Evolutionary conservation across 768 basidiomycete genomes (phyloP).

Genomic region (Boletus coccyginus): DNA sequence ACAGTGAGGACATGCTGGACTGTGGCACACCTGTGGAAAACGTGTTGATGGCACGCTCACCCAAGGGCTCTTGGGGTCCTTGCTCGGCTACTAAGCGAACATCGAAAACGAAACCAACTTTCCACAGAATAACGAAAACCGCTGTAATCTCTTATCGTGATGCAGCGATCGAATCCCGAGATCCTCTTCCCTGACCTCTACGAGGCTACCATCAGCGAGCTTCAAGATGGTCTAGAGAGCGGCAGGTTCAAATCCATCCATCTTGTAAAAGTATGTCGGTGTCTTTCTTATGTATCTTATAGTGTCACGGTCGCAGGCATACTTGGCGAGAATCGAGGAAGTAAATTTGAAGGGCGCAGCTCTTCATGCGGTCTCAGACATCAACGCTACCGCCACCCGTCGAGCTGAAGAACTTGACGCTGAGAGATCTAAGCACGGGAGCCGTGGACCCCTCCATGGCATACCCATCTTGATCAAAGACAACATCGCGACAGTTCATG

Average conservation of each 20-base stretch:
- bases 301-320: constrained; percentile 42
- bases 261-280: constrained; percentile 50
- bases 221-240: constrained; percentile 50
- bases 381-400: constrained; percentile 49
- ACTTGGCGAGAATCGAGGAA: constrained; percentile 64
- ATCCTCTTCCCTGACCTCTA: constrained; percentile 49
- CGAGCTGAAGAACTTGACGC: constrained; percentile 52
- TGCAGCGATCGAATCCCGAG: neutral
- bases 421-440: constrained; percentile 46
- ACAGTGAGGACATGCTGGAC: too few species aligned
- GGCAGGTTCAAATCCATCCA: constrained; percentile 57
- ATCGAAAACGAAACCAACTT: too few species aligned
- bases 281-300: too few species aligned
- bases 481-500: constrained; percentile 33
- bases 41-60: too few species aligned
- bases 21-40: too few species aligned
- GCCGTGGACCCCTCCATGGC: constrained; percentile 51
- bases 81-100: too few species aligned
- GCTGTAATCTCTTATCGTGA: neutral
- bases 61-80: too few species aligned
- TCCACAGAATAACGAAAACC: too few species aligned
- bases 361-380: constrained; percentile 58
- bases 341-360: constrained; percentile 61
- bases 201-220: constrained; percentile 54
- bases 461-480: constrained; percentile 60